phyloP scores from a whole-genome alignment of 148 eudicot genomes.

The Diospyros kaki region DNA sequence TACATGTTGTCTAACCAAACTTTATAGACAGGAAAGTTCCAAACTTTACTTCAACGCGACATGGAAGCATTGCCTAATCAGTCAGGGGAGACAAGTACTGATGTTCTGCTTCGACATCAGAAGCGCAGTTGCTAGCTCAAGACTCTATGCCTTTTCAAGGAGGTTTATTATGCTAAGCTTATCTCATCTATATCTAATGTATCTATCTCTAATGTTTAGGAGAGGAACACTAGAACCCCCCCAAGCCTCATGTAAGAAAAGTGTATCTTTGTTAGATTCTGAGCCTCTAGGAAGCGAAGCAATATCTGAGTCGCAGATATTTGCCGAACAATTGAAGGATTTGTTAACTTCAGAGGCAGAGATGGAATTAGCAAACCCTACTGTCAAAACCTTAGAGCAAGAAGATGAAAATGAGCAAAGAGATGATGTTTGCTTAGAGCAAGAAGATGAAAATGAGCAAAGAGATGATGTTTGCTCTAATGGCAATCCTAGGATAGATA shows the following conservation, averaged over 20 bases:
- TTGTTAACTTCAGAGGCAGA: conserved; percentile 38
- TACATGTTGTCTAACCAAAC: conserved; percentile 29
- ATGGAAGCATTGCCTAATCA: conserved; percentile 67
- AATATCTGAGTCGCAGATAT: conserved; percentile 20
- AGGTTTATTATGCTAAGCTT: conserved; percentile 25
- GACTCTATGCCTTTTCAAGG: conserved; percentile 12
- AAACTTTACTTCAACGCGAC: conserved; percentile 37
- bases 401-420: conserved; percentile 13
- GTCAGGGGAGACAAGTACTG: conserved; percentile 56
- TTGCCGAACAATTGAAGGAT: conserved; percentile 42
- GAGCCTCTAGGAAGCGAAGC: conserved; percentile 22
- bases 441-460: conserved; percentile 13
- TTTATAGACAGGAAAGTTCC: conserved; percentile 65
- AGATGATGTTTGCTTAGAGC: no score
- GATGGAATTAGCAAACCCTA: conserved; percentile 9
- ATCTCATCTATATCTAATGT: conserved; percentile 48
- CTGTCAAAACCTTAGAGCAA: conserved; percentile 1
- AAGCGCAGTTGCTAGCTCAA: conserved; percentile 72
- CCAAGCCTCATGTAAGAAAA: conserved; percentile 18
- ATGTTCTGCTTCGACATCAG: conserved; percentile 57
- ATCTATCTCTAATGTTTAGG: conserved; percentile 45
- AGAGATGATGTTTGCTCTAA: conserved; percentile 3
- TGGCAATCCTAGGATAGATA: conserved; percentile 9
- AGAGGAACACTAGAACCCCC: conserved; percentile 22
- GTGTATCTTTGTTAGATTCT: conserved; percentile 50